Conservation (phyloP, 352 stramenopile genomes). For the Globisporangium spinosum region DNA sequence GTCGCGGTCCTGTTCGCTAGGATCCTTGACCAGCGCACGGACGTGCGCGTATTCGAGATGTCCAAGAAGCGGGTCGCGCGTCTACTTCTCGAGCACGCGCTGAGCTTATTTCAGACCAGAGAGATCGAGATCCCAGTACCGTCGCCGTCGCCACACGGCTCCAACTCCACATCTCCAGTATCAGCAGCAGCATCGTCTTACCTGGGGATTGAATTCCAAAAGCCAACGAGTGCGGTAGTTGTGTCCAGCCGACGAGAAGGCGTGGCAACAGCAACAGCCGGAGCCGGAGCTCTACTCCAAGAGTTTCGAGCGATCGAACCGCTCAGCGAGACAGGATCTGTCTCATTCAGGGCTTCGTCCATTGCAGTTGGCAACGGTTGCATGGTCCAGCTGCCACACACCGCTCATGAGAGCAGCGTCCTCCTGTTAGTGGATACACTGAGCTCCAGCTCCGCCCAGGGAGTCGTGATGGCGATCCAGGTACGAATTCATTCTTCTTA, state of each 20-base stretch:
- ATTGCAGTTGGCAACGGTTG: too few relatives aligned
- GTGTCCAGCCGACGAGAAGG: not conserved
- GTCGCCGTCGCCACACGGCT: not conserved
- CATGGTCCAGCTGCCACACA: not conserved
- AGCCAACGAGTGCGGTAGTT: not conserved
- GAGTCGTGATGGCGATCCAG: not conserved
- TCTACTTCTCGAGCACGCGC: not conserved
- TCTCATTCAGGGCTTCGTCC: not conserved
- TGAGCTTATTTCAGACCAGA: not conserved
- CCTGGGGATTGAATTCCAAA: not conserved
- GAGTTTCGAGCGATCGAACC: not conserved
- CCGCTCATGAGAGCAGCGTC: not conserved
- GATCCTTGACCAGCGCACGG: slow-evolving; percentile 33
- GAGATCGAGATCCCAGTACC: not conserved
- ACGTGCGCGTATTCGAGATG: slow-evolving; percentile 30
- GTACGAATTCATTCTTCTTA: not conserved
- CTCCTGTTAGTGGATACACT: not conserved
- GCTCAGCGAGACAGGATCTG: not conserved
- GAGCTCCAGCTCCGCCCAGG: not conserved
- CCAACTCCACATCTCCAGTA: not conserved
- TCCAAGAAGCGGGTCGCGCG: not conserved
- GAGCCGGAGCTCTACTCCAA: not conserved
- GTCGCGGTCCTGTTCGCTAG: slow-evolving; percentile 38
- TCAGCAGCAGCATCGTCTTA: not conserved
- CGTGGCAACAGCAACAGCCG: not conserved